Evolutionary conservation across 164 flowering plant species (phyloP), one percentile per base, ranked within the genome.

Genomic region (Aristolochia californica): DNA sequence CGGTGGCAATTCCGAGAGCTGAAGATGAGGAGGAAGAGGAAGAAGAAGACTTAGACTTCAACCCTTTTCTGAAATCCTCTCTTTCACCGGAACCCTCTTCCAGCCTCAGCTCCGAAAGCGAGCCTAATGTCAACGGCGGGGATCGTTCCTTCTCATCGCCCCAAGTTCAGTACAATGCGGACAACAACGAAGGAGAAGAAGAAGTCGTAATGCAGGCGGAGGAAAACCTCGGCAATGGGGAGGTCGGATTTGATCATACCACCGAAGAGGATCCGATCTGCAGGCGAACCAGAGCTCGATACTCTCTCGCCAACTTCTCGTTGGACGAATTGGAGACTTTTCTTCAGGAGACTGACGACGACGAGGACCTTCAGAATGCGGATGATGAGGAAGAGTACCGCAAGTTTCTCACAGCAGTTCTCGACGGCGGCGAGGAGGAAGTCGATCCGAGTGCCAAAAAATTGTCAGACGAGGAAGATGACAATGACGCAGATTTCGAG

Each of bases 401-500:
- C 65, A 93, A 89, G 63, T 93, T 93, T 75, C 95, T 93, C 63
- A 74, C 96, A 13, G 87, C 90, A 61, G 99, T 93, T 54, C 75
- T 89, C 62, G 72, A 57, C 51, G 91, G 80, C 57, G 91, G 80
- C 59, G 83, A 75, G 43, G 83, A 77, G 62, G 74, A 65, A 43
- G 82, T 13, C 0, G 25, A 67, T 65, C 72, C 56, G 45, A 43
- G 18, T 23, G 84, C 87, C 53, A 88, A 85, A 67, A 95, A 83
- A 14, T 68, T 50, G n/a, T 60, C 57, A 22, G 67, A 64, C 24
- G 68, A 64, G 55, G 96, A 89, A 69, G 97, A 89, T 68, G 96
- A 91, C 45, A 91, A 82, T 70, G 99, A 93, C 78, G 96, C 95
- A 3, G 99, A 93, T 67, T 93, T 93, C 74, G 97, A 89, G 78